Evolutionary conservation across 495 filamentous ascomycete species (phyloP).

Genomic region (Penicillium turbatum): DNA sequence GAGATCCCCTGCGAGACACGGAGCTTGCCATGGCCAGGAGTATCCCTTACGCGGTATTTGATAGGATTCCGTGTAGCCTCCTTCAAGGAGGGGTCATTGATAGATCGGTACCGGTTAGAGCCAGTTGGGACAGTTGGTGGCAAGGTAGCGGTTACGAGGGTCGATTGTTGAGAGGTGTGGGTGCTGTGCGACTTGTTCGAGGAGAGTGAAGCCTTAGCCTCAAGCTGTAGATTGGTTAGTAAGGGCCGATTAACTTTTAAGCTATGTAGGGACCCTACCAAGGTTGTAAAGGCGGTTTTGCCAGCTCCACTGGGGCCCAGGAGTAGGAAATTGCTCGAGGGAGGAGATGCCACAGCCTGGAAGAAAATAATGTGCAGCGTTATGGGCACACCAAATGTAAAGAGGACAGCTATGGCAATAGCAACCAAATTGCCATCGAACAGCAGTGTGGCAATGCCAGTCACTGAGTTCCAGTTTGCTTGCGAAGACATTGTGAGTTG

Average conservation of each 20-base stretch:
- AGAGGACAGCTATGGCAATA: slow-evolving; percentile 61
- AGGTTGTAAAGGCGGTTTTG: slow-evolving; percentile 83
- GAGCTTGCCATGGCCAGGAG: slow-evolving; percentile 92
- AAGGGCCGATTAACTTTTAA: not conserved
- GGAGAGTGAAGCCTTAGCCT: slow-evolving; percentile 32
- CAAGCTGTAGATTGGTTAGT: slow-evolving; percentile 39
- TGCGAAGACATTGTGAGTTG: slow-evolving; percentile 26
- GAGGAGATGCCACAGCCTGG: slow-evolving; percentile 55
- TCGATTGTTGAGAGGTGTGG: slow-evolving; percentile 76
- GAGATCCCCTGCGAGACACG: slow-evolving; percentile 52
- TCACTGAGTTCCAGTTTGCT: slow-evolving; percentile 33
- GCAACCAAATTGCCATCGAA: slow-evolving; percentile 42
- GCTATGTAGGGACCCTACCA: slow-evolving; percentile 44
- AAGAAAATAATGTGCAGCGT: slow-evolving; percentile 76
- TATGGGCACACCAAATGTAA: slow-evolving; percentile 70
- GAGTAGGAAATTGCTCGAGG: slow-evolving; percentile 77
- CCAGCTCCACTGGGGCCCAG: slow-evolving; percentile 79
- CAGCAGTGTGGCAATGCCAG: slow-evolving; percentile 38
- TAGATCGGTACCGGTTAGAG: slow-evolving; percentile 66
- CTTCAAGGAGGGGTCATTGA: slow-evolving; percentile 61
- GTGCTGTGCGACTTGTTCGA: slow-evolving; percentile 48
- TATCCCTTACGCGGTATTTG: slow-evolving; percentile 78
- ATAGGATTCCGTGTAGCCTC: slow-evolving; percentile 67
- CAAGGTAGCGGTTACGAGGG: slow-evolving; percentile 66
- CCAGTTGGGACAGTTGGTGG: slow-evolving; percentile 57